Base-by-base conservation (phyloP, 2,329 filamentous ascomycete species). In the Phyllosticta citribraziliensis region DNA sequence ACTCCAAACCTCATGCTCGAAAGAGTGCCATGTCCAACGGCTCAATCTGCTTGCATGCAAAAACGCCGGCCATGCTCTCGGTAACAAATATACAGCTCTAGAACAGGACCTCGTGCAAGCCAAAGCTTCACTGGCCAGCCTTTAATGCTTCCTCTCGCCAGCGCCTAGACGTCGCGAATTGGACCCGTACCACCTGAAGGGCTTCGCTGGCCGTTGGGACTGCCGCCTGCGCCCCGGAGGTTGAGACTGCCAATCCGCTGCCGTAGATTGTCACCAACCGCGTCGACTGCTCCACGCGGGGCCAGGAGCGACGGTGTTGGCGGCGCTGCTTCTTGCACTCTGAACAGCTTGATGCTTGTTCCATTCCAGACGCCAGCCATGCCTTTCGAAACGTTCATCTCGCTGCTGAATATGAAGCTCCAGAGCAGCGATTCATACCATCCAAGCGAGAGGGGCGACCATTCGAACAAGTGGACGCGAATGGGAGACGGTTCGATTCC, bases 341-440 rank as follows among this genome's bases (percentile, higher is more conserved):
- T 86, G 76, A 99, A 99, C 14, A 99, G 79, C 70, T 88, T 88
- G 72, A 99, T 90, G 2, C 80, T 80, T 0, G 94, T 97, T 40
- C 91, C 89, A 70, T 93, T 97, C 93, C 94, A 99, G 1, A 97
- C 86, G 8, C 94, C 93, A 33, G 92, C 89, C 2, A 89, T 92
- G 30, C 92, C 92, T 70, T 88, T 92, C 0, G 88, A 84, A 27
- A 93, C 84, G 62, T 91, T 85, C 86, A 96, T 90, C 76, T 99
- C 94, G 68, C 86, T 87, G 27, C 88, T 86, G 72, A 97, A 97
- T 58, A 97, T 85, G 67, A 97, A 89, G 17, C 91, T 87, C 94
- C 94, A 99, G 10, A 99, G 80, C 12, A 97, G 80, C 5, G 90
- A 93, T 74, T 97, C 91, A 73, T 97, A 97, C 94, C 94, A 97